Conservation (phyloP, 441 rosid species). For the Flueggea neowawraea region DNA sequence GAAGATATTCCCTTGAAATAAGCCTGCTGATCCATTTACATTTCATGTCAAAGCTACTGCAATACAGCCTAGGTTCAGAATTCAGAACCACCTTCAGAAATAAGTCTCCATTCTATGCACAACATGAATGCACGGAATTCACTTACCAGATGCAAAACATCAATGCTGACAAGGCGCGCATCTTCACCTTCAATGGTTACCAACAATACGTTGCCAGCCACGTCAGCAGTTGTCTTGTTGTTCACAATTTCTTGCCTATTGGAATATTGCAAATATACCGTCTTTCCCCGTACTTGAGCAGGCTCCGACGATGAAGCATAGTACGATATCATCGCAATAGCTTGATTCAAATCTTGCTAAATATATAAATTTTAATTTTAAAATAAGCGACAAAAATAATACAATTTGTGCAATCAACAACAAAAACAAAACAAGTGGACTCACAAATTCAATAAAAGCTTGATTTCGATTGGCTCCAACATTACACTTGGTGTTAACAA, state of each 20-base stretch:
- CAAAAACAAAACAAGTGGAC: slow-evolving; percentile 8
- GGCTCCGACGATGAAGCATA: slow-evolving; percentile 98
- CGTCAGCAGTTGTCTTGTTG: slow-evolving; percentile 96
- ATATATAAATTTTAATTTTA: neutral
- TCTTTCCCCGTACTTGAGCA: slow-evolving; percentile 99
- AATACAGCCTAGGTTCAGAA: slow-evolving; percentile 68
- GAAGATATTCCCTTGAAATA: slow-evolving; percentile 97
- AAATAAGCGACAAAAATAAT: too few relatives aligned
- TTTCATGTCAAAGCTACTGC: slow-evolving; percentile 78
- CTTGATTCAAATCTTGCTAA: slow-evolving; percentile 94
- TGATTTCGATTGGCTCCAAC: slow-evolving; percentile 98
- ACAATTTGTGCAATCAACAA: too few relatives aligned
- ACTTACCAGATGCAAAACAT: slow-evolving; percentile 95
- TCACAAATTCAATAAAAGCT: slow-evolving; percentile 98
- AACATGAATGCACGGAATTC: slow-evolving; percentile 20
- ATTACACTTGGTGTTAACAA: slow-evolving; percentile 98
- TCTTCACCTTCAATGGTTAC: slow-evolving; percentile 94
- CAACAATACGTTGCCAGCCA: slow-evolving; percentile 96
- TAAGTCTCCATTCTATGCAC: slow-evolving; percentile 30
- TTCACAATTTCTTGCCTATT: slow-evolving; percentile 96
- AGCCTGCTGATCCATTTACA: slow-evolving; percentile 99
- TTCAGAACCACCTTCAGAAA: slow-evolving; percentile 27
- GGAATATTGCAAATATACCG: slow-evolving; percentile 99
- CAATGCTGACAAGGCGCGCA: slow-evolving; percentile 98
- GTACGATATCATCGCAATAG: slow-evolving; percentile 95